Conservation (phyloP, 2,329 filamentous ascomycete species). For the Thyridium curvatum region DNA sequence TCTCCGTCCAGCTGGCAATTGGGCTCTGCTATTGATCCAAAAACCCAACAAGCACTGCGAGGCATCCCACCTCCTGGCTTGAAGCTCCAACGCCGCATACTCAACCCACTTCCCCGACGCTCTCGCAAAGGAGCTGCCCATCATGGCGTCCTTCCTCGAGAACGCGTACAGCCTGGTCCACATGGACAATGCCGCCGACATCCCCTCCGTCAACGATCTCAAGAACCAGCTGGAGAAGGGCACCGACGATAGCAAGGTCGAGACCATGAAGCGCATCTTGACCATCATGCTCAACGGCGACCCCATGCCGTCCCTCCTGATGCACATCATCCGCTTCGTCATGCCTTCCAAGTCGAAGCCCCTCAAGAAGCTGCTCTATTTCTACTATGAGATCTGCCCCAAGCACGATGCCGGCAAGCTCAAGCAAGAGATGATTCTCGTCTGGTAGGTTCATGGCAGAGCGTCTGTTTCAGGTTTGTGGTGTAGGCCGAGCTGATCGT, state of each 20-base stretch:
- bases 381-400: constrained; percentile 98
- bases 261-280: constrained; percentile 93
- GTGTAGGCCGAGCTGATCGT: constrained; percentile 16
- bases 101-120: constrained; percentile 6
- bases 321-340: constrained; percentile 99
- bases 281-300: constrained; percentile 98
- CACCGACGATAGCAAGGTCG: constrained; percentile 84
- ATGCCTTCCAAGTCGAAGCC: constrained; percentile 98
- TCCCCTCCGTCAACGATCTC: constrained; percentile 84
- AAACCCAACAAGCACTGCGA: neutral
- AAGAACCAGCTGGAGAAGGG: constrained; percentile 92
- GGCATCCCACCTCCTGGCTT: constrained; percentile 1
- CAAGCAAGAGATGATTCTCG: constrained; percentile 99
- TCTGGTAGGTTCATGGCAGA: constrained; percentile 61
- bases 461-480: neutral
- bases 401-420: constrained; percentile 94
- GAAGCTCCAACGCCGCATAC: constrained; percentile 1
- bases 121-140: constrained; percentile 27
- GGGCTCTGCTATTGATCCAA: too few relatives aligned
- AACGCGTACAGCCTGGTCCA: constrained; percentile 95
- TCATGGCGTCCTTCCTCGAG: constrained; percentile 92
- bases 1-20: too few relatives aligned
- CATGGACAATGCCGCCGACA: constrained; percentile 92
- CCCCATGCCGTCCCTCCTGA: constrained; percentile 87
- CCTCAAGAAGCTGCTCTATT: constrained; percentile 96